Evolutionary conservation across 2,329 filamentous ascomycete species (phyloP), one percentile per base, ranked within the genome.

Genomic region (Ciborinia camelliae): DNA sequence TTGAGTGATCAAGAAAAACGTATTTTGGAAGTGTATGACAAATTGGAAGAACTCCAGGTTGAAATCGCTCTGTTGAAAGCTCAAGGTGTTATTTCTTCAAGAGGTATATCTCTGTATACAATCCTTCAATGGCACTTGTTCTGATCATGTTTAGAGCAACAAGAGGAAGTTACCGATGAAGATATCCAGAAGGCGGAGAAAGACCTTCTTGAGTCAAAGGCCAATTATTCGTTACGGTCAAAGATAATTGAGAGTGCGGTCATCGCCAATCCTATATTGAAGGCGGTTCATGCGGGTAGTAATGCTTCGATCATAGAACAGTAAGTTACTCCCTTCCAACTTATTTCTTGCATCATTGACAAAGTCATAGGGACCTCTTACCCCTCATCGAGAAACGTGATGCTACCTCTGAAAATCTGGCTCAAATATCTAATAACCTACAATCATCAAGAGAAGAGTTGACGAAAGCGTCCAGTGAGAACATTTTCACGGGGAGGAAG

Each of bases 231-330:
- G 48, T 80, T 94, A 64, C 86, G 86, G 68, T 88, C 88, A 74
- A 86, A 86, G 67, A 86, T 90, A 28, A 81, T 88, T 28, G 86
- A 90, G 67, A 86, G 83, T 54, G 86, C 91, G 62, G 77, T 95
- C 69, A 85, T 86, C 70, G 87, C 87, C 64, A 89, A 91, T 71
- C 91, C 92, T 9, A 86, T 90, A 48, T 79, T 96, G 65, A 91
- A 90, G 72, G 89, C 91, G 8, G 86, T 94, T 47, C 90, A 96
- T 75, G 80, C 84, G 66, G 86, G 86, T 51, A 84, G 83, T 15
- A 82, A 85, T 66, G 83, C 86, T 23, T 84, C 86, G 2, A 84
- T 85, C 52, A 80, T 87, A 61, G 90, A 95, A 77, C 84, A 86
- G 90, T 91, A 81, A 63, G 75, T 69, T 61, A 47, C 50, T 14